phyloP scores from a whole-genome alignment of 2,329 filamentous ascomycete species.

The Amauroascus niger region DNA sequence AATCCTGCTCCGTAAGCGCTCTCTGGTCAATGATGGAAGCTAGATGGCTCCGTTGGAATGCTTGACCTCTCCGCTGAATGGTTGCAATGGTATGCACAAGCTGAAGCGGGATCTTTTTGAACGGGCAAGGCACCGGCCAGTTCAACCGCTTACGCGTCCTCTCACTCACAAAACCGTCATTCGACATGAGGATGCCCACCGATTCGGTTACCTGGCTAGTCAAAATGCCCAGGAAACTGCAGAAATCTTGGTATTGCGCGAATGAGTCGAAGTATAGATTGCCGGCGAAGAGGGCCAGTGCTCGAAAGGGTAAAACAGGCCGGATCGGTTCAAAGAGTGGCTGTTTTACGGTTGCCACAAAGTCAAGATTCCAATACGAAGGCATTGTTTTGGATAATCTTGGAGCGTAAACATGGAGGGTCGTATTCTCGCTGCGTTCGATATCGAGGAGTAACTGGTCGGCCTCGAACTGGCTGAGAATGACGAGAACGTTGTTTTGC shows the following conservation, averaged over 20 bases:
- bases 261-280: constrained; percentile 51
- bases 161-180: constrained; percentile 26
- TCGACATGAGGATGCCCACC: constrained; percentile 12
- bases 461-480: constrained; percentile 54
- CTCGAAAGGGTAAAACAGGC: constrained; percentile 24
- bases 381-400: constrained; percentile 19
- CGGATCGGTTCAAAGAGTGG: constrained; percentile 13
- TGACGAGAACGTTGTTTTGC: constrained; percentile 30
- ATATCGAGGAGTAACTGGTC: constrained; percentile 41
- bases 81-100: constrained; percentile 33
- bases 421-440: constrained; percentile 24
- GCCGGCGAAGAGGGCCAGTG: constrained; percentile 50
- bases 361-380: constrained; percentile 28
- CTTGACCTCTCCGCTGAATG: constrained; percentile 34
- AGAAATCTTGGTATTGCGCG: constrained; percentile 40
- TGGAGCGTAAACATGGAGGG: constrained; percentile 45
- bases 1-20: constrained; percentile 28
- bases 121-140: constrained; percentile 24
- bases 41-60: constrained; percentile 37
- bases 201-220: neutral
- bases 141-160: constrained; percentile 18
- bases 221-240: constrained; percentile 15
- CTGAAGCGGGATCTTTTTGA: constrained; percentile 31
- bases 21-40: constrained; percentile 32
- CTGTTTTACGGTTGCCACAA: constrained; percentile 30